Percentiles rank a stretch among this genome's conserved stretches.
phyloP scores from a whole-genome alignment of 345 rosid species.

The Brassica cretica region DNA sequence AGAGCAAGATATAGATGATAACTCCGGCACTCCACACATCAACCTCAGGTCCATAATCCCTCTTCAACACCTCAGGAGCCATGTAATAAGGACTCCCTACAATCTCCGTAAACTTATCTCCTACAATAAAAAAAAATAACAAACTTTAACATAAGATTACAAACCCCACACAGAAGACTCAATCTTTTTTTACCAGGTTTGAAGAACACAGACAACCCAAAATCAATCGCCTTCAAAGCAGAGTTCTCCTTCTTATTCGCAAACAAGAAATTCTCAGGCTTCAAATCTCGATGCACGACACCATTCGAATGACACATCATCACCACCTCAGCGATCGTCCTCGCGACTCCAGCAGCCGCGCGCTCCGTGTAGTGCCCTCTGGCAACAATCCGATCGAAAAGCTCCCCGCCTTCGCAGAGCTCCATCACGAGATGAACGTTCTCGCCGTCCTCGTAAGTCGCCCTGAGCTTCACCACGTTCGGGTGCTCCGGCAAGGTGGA shows the following conservation, averaged over 20 bases:
- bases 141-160: neutral
- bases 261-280: conserved; percentile 93
- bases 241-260: conserved; percentile 90
- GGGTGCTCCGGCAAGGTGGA: conserved; percentile 82
- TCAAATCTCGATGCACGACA: conserved; percentile 90
- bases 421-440: conserved; percentile 96
- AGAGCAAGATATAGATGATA: conserved; percentile 76
- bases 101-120: conserved; percentile 79
- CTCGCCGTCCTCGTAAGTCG: conserved; percentile 86
- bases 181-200: conserved; percentile 67
- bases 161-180: neutral
- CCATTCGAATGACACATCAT: conserved; percentile 91
- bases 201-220: conserved; percentile 85
- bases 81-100: conserved; percentile 98
- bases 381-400: conserved; percentile 92
- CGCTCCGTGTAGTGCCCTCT: conserved; percentile 94
- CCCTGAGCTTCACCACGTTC: conserved; percentile 82
- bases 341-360: conserved; percentile 78
- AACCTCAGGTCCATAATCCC: conserved; percentile 87
- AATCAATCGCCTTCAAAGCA: conserved; percentile 82
- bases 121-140: conserved; percentile 38
- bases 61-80: conserved; percentile 93
- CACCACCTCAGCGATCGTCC: conserved; percentile 88
- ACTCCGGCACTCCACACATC: conserved; percentile 98
- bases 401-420: conserved; percentile 95